These are phyloP conservation scores for Plectosphaerella sp. DNA, from an alignment of 2,329 filamentous ascomycete species.

Conservation along the genomic window DNA sequence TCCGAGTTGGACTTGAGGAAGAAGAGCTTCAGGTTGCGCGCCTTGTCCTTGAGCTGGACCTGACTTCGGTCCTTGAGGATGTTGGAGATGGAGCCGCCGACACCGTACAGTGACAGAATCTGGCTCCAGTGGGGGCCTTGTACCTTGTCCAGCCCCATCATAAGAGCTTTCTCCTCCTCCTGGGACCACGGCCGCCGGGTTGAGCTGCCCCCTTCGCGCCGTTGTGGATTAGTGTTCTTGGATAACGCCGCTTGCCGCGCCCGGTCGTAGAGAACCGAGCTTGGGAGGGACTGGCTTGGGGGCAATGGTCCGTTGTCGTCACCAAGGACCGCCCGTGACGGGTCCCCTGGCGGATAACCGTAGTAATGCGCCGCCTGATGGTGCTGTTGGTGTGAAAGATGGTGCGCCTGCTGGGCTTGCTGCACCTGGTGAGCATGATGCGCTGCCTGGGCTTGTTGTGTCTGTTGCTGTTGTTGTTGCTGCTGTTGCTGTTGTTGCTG, in stretches of 20 bases:
- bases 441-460: neutral
- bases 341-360: slow-evolving; percentile 12
- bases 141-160: slow-evolving; percentile 82
- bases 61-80: slow-evolving; percentile 85
- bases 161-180: slow-evolving; percentile 84
- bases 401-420: slow-evolving; percentile 24
- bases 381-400: slow-evolving; percentile 20
- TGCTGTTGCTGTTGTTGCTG: neutral
- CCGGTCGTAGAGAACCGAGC: slow-evolving; percentile 51
- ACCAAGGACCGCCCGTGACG: slow-evolving; percentile 19
- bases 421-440: slow-evolving; percentile 13
- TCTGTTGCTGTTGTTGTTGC: neutral
- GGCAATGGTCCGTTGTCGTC: slow-evolving; percentile 33
- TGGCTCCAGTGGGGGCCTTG: slow-evolving; percentile 93
- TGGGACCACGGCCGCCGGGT: slow-evolving; percentile 79
- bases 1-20: slow-evolving; percentile 90
- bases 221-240: slow-evolving; percentile 49
- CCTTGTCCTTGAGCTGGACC: slow-evolving; percentile 90
- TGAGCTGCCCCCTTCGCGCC: slow-evolving; percentile 54
- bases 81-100: slow-evolving; percentile 73
- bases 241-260: slow-evolving; percentile 55
- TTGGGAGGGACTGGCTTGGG: slow-evolving; percentile 52
- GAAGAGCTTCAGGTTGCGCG: slow-evolving; percentile 83
- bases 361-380: slow-evolving; percentile 12
- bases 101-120: slow-evolving; percentile 79